These are phyloP conservation scores for Paecilomyces variotii DNA, from an alignment of 2,329 filamentous ascomycete genomes.

Conservation along the genomic window DNA sequence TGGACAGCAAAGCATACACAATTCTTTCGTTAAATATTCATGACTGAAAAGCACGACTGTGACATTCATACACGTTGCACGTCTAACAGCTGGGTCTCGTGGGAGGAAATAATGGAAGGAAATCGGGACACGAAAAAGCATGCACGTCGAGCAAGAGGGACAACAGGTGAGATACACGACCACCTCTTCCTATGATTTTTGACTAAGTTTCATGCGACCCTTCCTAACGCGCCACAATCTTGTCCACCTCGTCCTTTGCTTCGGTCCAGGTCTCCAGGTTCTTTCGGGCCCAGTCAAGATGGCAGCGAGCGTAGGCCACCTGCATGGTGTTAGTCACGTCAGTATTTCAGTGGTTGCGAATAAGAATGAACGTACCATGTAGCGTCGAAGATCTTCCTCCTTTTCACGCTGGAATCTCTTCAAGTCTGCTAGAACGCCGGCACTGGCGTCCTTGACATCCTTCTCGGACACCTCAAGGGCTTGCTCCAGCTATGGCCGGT, in stretches of 20 bases:
- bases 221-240: conserved; percentile 54
- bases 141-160: background rate
- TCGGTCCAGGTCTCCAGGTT: conserved; percentile 90
- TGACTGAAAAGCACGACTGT: background rate
- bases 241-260: conserved; percentile 75
- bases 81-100: background rate
- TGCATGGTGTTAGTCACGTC: conserved; percentile 28
- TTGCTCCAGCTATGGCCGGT: conserved; percentile 64
- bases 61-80: background rate
- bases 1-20: background rate
- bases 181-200: background rate
- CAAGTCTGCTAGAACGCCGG: conserved; percentile 79
- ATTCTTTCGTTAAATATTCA: background rate
- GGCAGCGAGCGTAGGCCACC: conserved; percentile 86
- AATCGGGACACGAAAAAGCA: background rate
- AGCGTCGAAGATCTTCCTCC: conserved; percentile 83
- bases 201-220: background rate
- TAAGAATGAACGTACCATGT: conserved; percentile 66
- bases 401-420: conserved; percentile 92
- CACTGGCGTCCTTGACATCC: conserved; percentile 88
- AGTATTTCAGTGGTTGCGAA: conserved; percentile 4
- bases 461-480: conserved; percentile 79
- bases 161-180: background rate
- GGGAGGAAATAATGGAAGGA: background rate
- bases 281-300: conserved; percentile 90